These are phyloP conservation scores for Capronia epimyces DNA, from an alignment of 2,329 filamentous ascomycete genomes.

Conservation along the genomic window DNA sequence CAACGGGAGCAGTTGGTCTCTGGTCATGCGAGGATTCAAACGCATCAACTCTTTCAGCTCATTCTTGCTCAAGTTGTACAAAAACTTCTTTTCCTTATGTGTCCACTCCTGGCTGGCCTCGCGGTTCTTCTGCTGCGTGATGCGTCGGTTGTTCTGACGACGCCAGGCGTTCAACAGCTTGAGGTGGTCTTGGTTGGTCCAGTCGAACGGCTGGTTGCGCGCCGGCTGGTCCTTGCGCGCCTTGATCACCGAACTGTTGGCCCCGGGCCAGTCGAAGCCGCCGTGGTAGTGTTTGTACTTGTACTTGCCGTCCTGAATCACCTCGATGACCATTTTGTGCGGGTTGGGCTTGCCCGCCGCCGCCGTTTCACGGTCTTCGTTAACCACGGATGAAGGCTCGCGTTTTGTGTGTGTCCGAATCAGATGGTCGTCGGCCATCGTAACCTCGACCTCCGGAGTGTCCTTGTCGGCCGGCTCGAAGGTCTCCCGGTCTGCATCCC, in stretches of 20 bases:
- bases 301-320: slow-evolving; percentile 15
- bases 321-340: slow-evolving; percentile 14
- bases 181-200: slow-evolving; percentile 15
- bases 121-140: not conserved
- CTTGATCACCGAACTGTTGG: not conserved
- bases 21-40: not conserved
- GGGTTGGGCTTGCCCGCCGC: not conserved
- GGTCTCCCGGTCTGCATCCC: not conserved
- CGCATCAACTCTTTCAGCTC: slow-evolving; percentile 1
- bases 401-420: not conserved
- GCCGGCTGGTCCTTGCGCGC: not conserved
- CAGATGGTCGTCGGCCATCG: not conserved
- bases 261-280: not conserved
- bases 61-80: slow-evolving; percentile 11
- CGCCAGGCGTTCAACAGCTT: slow-evolving; percentile 19
- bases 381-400: slow-evolving; percentile 2
- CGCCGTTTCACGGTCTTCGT: not conserved
- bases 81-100: slow-evolving; percentile 29
- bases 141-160: slow-evolving; percentile 9
- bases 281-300: slow-evolving; percentile 9
- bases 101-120: slow-evolving; percentile 9
- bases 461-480: not conserved
- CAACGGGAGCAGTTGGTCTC: slow-evolving; percentile 4
- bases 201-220: slow-evolving; percentile 13
- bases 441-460: not conserved